phyloP scores from a whole-genome alignment of 202 grass and related monocot species.

The Digitaria exilis region DNA sequence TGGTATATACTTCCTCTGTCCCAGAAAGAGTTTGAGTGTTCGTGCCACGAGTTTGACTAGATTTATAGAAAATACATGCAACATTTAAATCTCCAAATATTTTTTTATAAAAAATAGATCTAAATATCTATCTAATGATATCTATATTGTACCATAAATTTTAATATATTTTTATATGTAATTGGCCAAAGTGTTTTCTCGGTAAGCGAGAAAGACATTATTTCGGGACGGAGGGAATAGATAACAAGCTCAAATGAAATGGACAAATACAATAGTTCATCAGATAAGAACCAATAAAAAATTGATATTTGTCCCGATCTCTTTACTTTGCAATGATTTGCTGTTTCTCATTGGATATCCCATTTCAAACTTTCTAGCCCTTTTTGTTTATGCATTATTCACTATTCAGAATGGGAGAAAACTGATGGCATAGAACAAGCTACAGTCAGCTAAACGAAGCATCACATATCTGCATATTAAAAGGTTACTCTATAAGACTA shows the following conservation, averaged over 20 bases:
- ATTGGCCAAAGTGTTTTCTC: no score
- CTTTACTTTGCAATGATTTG: not conserved
- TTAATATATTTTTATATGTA: no score
- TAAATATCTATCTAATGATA: no score
- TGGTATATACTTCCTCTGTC: no score
- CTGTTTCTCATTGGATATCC: not conserved
- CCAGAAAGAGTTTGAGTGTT: no score
- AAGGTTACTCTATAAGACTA: not conserved
- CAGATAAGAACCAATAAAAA: not conserved
- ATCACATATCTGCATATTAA: not conserved
- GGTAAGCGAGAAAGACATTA: no score
- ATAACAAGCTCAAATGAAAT: not conserved
- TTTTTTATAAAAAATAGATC: no score
- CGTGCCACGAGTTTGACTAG: no score
- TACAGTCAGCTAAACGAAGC: not conserved
- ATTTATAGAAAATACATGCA: no score
- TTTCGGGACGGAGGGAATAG: no score
- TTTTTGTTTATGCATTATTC: not conserved
- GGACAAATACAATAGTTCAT: not conserved
- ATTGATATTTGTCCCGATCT: not conserved
- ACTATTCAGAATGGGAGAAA: not conserved
- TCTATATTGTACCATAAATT: no score
- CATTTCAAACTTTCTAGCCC: not conserved
- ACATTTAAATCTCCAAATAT: no score
- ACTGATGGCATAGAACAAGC: constrained; percentile 9